phyloP scores from a whole-genome alignment of 257 asterid genomes.

The Solanum sparsipilum region DNA sequence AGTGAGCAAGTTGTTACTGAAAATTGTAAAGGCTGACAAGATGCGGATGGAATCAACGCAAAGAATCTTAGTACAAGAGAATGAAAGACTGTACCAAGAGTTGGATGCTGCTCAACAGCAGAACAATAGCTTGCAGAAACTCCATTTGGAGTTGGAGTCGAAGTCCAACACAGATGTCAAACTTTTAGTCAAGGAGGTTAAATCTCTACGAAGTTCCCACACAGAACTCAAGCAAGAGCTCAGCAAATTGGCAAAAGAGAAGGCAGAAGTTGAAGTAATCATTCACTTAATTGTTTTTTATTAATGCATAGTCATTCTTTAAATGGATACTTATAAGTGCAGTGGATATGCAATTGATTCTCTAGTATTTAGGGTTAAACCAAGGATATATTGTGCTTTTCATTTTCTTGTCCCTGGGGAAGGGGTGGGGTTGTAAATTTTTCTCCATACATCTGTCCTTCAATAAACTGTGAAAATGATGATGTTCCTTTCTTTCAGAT shows the following conservation, averaged over 20 bases:
- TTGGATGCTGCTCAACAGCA: conserved; percentile 40
- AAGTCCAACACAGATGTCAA: conserved; percentile 42
- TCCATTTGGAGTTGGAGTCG: conserved; percentile 28
- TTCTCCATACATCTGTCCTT: background rate
- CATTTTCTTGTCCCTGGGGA: background rate
- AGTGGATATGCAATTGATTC: background rate
- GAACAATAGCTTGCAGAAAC: conserved; percentile 33
- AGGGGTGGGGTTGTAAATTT: background rate
- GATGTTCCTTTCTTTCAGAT: conserved; percentile 22
- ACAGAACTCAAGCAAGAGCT: conserved; percentile 45
- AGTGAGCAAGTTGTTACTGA: background rate
- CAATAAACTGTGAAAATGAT: background rate
- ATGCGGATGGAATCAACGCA: conserved; percentile 23
- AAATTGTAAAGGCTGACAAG: conserved; percentile 31
- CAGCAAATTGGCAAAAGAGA: conserved; percentile 35
- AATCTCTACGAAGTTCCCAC: conserved; percentile 50
- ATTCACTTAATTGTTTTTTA: background rate
- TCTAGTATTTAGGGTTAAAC: background rate
- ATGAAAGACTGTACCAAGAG: conserved; percentile 32
- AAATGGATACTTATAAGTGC: background rate
- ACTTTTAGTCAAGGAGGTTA: conserved; percentile 52
- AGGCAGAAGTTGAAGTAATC: conserved; percentile 34
- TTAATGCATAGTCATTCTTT: background rate
- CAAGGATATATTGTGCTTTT: background rate
- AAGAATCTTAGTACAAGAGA: conserved; percentile 24